A percentile compares a stretch with the other conserved stretches of the same genome.
Evolutionary conservation across 371 early-diverging fungal species (phyloP).

Genomic region (Rhizopus delemar): DNA sequence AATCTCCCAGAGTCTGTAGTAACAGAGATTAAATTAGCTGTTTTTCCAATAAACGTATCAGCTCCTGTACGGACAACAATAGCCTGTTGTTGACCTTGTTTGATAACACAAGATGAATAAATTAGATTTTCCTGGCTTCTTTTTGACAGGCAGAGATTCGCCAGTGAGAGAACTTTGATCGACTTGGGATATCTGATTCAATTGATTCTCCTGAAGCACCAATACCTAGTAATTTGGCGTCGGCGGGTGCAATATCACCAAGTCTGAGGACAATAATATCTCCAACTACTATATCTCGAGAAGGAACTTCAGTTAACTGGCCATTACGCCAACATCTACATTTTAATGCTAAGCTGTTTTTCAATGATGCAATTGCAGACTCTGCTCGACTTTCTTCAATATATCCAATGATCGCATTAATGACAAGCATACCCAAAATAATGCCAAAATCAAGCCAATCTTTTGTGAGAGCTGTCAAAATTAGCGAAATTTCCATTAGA

Average conservation of each 20-base stretch:
- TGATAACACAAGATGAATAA: conserved; percentile 83
- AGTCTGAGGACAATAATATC: conserved; percentile 86
- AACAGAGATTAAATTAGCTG: conserved; percentile 84
- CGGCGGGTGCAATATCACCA: conserved; percentile 95
- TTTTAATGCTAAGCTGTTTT: conserved; percentile 84
- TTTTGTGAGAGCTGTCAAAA: conserved; percentile 70
- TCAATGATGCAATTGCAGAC: conserved; percentile 82
- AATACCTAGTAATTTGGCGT: conserved; percentile 82
- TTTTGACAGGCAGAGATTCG: conserved; percentile 84
- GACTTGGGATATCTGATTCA: conserved; percentile 74
- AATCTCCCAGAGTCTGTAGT: conserved; percentile 84
- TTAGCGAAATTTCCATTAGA: conserved; percentile 78
- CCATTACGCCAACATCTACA: conserved; percentile 78
- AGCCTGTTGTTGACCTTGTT: conserved; percentile 84
- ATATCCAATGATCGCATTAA: conserved; percentile 90
- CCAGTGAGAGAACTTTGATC: conserved; percentile 96
- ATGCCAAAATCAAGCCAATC: conserved; percentile 90
- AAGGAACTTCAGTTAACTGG: conserved; percentile 73
- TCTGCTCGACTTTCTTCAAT: conserved; percentile 89
- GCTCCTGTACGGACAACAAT: conserved; percentile 85
- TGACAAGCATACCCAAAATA: conserved; percentile 75
- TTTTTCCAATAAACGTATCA: conserved; percentile 89
- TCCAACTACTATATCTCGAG: conserved; percentile 78
- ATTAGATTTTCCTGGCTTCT: conserved; percentile 76
- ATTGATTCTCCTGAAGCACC: conserved; percentile 77